These are phyloP conservation scores for Trypethelium eluteriae DNA, from an alignment of 495 filamentous ascomycete species.

Conservation along the genomic window DNA sequence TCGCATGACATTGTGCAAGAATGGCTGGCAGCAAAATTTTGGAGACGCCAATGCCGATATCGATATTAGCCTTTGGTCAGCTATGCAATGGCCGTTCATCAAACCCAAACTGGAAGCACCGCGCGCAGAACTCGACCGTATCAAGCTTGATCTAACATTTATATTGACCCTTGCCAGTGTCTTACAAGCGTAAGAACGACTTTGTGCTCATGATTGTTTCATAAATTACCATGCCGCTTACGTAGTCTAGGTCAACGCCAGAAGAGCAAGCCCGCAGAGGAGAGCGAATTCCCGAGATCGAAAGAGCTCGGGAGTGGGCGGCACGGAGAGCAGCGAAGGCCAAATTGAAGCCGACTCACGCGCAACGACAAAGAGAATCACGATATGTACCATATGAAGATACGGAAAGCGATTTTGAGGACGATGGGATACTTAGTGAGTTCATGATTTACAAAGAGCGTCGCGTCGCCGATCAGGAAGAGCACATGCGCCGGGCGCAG, in stretches of 20 bases:
- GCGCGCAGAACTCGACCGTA: not conserved
- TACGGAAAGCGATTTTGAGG: not conserved
- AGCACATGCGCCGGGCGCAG: not conserved
- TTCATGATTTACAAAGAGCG: not conserved
- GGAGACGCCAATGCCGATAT: not conserved
- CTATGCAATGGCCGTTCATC: conserved; percentile 6
- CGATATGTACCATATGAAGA: not conserved
- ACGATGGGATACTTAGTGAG: not conserved
- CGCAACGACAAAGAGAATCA: not conserved
- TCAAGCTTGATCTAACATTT: conserved; percentile 3
- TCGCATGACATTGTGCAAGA: conserved; percentile 7
- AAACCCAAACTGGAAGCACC: not conserved
- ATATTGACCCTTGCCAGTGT: conserved; percentile 1
- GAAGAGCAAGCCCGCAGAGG: not conserved
- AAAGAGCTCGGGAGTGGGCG: conserved; percentile 6
- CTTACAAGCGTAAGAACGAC: conserved; percentile 1
- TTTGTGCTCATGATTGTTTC: not conserved
- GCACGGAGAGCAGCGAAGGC: not conserved
- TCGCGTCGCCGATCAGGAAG: not conserved
- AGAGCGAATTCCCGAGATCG: not conserved
- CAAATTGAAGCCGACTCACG: not conserved
- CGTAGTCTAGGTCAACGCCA: not conserved
- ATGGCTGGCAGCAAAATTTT: not conserved
- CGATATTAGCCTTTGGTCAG: not conserved
- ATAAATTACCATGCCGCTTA: too few relatives aligned